Base-by-base conservation (phyloP, 2,329 filamentous ascomycete genomes). In the Clarireedia hainanense region DNA sequence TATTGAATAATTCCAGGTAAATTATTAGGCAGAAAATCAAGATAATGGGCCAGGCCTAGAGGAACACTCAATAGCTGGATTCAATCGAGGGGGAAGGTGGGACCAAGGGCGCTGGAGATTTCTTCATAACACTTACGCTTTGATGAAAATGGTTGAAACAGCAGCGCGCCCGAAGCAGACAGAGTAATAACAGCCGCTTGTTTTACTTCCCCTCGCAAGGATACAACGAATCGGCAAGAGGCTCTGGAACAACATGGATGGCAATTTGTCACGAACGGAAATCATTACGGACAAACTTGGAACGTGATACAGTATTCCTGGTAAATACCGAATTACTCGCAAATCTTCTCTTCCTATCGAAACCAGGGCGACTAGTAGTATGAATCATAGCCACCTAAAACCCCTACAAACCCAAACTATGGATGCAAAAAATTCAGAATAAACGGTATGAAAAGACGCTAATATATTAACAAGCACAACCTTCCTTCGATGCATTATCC, bases 401-500 rank as follows among this genome's bases (percentile, higher is more conserved):
- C 63, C 47, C 56, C 60, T 58, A 58, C 30, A 58, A 55, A 55
- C 55, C 57, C 36, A 47, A 57, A 36, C 23, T 47, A 63, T 46
- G 47, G 58, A 62, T 34, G 36, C 36, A 34, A 30, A 23, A 47
- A 61, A 58, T 39, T 52, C 45, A 52, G 60, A 57, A 57, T 47
- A 49, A 52, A 54, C 52, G 55, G 52, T 53, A 52, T 52, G 34
- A 51, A 30, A 52, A 46, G 54, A 61, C 50, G 55, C 36, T 50
- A 14, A 49, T 34, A 40, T 50, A 61, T 68, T 52, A 97, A 75
- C 92, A 97, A 68, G 91, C 91, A 72, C 92, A 97, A 46, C 88
- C 86, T 68, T 96, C 91, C 76, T 95, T 95, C 49, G 87, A 82
- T n/a, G 83, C 84, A 63, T 81, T 80, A 60, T 89, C 84, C 65